Base-by-base conservation (phyloP, 768 basidiomycete genomes). In the Hygrocybe punicea region DNA sequence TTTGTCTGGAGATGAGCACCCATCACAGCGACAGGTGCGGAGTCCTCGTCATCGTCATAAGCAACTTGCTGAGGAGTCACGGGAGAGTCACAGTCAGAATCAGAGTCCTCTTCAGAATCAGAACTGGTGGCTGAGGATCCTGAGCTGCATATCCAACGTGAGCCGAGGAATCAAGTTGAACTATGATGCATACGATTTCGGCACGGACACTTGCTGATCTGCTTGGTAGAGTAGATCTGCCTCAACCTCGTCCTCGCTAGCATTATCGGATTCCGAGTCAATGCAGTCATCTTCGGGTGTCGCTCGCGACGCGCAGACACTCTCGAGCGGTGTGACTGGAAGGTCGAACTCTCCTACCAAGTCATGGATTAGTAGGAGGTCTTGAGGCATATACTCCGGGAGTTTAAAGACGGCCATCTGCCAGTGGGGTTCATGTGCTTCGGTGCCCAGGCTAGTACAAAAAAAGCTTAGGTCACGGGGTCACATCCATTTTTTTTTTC, bases 181-280 rank as follows among this genome's bases (percentile, higher is more conserved):
- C 57, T 17, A 47, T 23, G 45, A 47, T 5, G 11, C 16, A 23
- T 13, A 17, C 23, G 21, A 19, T 4, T 47, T 62, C 44, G 57
- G n/a, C n/a, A n/a, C n/a, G n/a, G n/a, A n/a, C n/a, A 58, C 9
- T 69, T 66, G 16, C 78, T 78, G 17, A 17, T 79, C 81, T 21
- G 71, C 61, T 16, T 66, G 59, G 21, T 65, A 67, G 17, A 79
- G 75, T 25, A 87, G 77, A 58, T 79, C 79, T n/a, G 82, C 85
- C 59, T 85, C 86, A 45, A 89, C 84, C 66, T 90, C 90, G 37
- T 84, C 83, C 65, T 88, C 87, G 58, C 88, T 90, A 55, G 78
- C 82, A 37, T 69, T 71, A 45, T 81, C 82, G 57, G 65, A 72
- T 17, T 76, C 77, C 16, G 84, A 81, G 57, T 76, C 72, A 53